Evolutionary conservation across 495 filamentous ascomycete genomes (phyloP), one percentile per base, ranked within the genome.

Genomic region (Aspergillus incahuasiensis): DNA sequence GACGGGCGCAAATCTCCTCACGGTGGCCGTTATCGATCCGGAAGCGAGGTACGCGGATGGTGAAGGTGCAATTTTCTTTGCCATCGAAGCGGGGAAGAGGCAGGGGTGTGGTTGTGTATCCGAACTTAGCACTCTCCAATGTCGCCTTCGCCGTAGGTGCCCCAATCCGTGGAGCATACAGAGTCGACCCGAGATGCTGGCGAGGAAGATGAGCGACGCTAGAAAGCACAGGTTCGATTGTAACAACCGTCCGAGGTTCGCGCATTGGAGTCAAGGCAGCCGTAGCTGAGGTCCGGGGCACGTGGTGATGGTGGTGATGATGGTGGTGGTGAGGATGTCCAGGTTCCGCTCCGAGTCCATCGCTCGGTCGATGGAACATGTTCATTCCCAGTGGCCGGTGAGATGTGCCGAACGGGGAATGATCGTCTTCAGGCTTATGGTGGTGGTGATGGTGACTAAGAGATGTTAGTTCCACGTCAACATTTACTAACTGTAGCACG

Each of bases 21-120:
- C 91, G 82, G 32, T 85, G 80, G 6, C 73, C 69, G 1, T 80
- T 66, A 15, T 77, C 80, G 22, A 99, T 79, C 62, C 91, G 89
- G 58, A 86, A 82, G 16, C 89, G 83, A 3, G 91, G 88, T 6
- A 97, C 86, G 41, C 91, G 88, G 48, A 97, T 73, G 6, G 90
- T 95, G 60, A 94, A 82, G 0, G 91, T 95, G 65, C 89, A 96
- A 56, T 97, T 97, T 60, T 91, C 88, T 39, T 89, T 88, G 20
- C 82, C 83, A 59, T 90, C 84, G 60, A 94, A 95, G 9, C 83
- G 72, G 3, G 90, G 92, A 5, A 96, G 72, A 13, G 88, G 88
- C 28, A 79, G 82, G 0, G 92, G 89, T 6, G 80, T 89, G 16
- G 81, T 87, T 34, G 78, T 82, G 67, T 82, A 92, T 30, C 83